Percentiles rank a stretch among this genome's conserved stretches.
phyloP scores from a whole-genome alignment of 257 asterid genomes.

The Solanum arcanum region DNA sequence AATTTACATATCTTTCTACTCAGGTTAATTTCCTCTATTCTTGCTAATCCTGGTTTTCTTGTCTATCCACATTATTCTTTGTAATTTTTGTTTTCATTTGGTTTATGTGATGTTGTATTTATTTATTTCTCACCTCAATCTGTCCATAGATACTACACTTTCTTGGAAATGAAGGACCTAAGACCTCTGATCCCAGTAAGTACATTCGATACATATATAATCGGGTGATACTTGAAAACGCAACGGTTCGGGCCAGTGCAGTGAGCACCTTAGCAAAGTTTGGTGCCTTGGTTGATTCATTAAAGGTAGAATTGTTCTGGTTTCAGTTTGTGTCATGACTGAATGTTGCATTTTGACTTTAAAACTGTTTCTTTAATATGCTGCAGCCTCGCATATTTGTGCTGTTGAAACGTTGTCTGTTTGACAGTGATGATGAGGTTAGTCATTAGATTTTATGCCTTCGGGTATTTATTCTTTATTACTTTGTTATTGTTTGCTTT shows the following conservation, averaged over 20 bases:
- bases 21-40: constrained; percentile 38
- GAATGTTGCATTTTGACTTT: constrained; percentile 5
- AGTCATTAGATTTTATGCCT: constrained; percentile 13
- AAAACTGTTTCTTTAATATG: constrained; percentile 4
- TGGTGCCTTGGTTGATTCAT: constrained; percentile 76
- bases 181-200: constrained; percentile 89
- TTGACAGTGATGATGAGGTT: constrained; percentile 90
- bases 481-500: not conserved
- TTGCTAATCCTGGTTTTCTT: not conserved
- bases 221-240: constrained; percentile 83
- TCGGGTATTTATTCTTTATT: not conserved
- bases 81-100: not conserved
- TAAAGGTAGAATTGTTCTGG: constrained; percentile 44
- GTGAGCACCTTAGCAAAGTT: constrained; percentile 92
- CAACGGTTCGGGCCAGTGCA: constrained; percentile 93
- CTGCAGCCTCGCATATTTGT: constrained; percentile 85
- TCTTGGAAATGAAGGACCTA: constrained; percentile 96
- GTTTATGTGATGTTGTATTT: not conserved
- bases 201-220: constrained; percentile 85
- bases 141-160: constrained; percentile 63
- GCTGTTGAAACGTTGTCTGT: constrained; percentile 76
- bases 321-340: not conserved
- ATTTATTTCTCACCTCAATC: not conserved
- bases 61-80: not conserved
- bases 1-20: constrained; percentile 93